Conservation (phyloP, 768 basidiomycete species). For the Trametes sanguinea region DNA sequence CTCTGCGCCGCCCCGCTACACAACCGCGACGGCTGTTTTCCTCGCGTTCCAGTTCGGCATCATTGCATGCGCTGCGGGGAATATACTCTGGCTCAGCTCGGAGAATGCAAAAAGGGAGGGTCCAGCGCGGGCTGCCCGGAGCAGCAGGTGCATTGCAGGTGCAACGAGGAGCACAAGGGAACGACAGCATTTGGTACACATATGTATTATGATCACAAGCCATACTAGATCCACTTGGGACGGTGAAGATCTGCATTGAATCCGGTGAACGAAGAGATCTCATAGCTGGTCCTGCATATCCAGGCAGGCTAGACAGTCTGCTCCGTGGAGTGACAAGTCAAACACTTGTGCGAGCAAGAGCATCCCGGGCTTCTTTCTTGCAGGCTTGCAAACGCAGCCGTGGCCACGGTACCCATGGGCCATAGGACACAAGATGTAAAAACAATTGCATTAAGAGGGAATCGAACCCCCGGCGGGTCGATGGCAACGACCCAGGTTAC, state of each 20-base stretch:
- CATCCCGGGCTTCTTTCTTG: no score
- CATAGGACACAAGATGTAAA: no score
- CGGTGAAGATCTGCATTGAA: no score
- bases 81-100: not conserved
- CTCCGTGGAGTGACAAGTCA: no score
- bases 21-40: slow-evolving; percentile 42
- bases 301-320: no score
- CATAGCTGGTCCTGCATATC: no score
- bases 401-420: no score
- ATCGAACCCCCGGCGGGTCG: slow-evolving; percentile 90
- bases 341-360: no score
- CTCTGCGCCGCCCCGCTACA: slow-evolving; percentile 52
- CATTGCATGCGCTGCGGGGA: slow-evolving; percentile 1
- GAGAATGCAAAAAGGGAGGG: slow-evolving; percentile 8
- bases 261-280: no score
- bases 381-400: no score
- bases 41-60: slow-evolving; percentile 43
- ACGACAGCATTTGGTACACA: slow-evolving; percentile 7
- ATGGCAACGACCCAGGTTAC: slow-evolving; percentile 41
- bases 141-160: not conserved
- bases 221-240: no score
- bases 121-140: not conserved
- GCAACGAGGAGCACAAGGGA: not conserved
- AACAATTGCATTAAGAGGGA: slow-evolving; percentile 69
- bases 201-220: not conserved